Base-by-base conservation (phyloP, 495 filamentous ascomycete genomes). In the Podospora appendiculata region DNA sequence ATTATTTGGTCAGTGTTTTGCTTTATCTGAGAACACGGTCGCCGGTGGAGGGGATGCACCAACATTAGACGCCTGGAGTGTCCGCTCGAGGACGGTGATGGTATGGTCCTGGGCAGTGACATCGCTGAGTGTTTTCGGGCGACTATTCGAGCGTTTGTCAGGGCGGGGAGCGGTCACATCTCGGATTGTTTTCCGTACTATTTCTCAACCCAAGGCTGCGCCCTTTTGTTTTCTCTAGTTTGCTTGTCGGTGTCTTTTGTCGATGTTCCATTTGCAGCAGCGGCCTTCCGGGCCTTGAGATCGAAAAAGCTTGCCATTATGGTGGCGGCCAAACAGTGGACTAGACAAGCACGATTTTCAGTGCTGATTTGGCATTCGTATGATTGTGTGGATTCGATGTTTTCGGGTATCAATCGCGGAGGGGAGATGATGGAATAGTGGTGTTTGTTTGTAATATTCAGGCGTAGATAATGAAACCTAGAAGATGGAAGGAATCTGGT, bases 151-250 rank as follows among this genome's bases (percentile, higher is more conserved):
- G 10, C 32, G 19, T 17, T 6, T 41, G 57, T 65, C 48, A 71
- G 58, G 36, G 38, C 53, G 10, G 17, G 17, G 12, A 12, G 17
- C 16, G 4, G 11, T 2, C 12, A 11, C 1, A n/a, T 39, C 8
- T 39, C 17, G 11, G 12, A 13, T 18, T 50, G 9, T 50, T 25
- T 47, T 4, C 19, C 83, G 55, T 81, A 96, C 94, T 98, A 98
- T 89, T 99, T 99, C 76, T 97, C 94, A 48, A 97, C 92, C 93
- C 93, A 99, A 55, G 93, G 93, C 61, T 96, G 91, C 35, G 84
- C 73, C 56, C 81, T 79, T 35, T 71, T 74, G 17, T 71, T 78
- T 54, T 88, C 82, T 62, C 85, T 88, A 57, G 78, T 77, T 51
- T 66, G 57, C 44, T 77, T 78, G 58, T 70, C 65, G 68, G 55